phyloP scores from a whole-genome alignment of 2,329 filamentous ascomycete species.

The Peltaster fructicola region DNA sequence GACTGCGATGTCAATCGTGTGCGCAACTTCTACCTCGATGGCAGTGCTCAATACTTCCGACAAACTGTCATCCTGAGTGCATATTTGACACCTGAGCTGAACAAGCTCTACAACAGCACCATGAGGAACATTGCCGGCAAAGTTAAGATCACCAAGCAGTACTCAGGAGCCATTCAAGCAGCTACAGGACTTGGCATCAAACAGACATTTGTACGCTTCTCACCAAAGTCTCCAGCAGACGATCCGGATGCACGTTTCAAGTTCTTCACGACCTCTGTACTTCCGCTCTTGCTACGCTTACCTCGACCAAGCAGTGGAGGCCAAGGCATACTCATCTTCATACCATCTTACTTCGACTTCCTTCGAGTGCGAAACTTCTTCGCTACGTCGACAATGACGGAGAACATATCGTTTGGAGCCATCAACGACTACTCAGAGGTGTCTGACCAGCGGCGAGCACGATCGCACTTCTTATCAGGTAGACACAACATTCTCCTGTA shows the following conservation, averaged over 20 bases:
- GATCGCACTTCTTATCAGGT: conserved; percentile 73
- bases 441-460: conserved; percentile 62
- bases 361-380: conserved; percentile 87
- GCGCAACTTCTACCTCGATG: conserved; percentile 82
- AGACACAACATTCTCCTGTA: conserved; percentile 74
- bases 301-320: conserved; percentile 37
- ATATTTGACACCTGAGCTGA: conserved; percentile 78
- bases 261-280: conserved; percentile 68
- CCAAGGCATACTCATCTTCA: conserved; percentile 63
- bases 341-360: conserved; percentile 90
- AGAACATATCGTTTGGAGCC: conserved; percentile 53
- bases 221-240: conserved; percentile 46
- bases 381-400: conserved; percentile 44
- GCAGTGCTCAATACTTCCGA: conserved; percentile 59
- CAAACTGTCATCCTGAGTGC: conserved; percentile 70
- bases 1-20: conserved; percentile 89
- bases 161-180: conserved; percentile 44
- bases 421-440: conserved; percentile 78
- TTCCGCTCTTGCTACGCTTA: conserved; percentile 57
- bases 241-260: conserved; percentile 84
- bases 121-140: conserved; percentile 72
- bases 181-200: conserved; percentile 43
- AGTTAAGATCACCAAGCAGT: conserved; percentile 49
- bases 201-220: conserved; percentile 83
- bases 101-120: conserved; percentile 56